A percentile compares a stretch with the other conserved stretches of the same genome.
Evolutionary conservation across 2,329 filamentous ascomycete species (phyloP).

Genomic region (Neonectria faginata): DNA sequence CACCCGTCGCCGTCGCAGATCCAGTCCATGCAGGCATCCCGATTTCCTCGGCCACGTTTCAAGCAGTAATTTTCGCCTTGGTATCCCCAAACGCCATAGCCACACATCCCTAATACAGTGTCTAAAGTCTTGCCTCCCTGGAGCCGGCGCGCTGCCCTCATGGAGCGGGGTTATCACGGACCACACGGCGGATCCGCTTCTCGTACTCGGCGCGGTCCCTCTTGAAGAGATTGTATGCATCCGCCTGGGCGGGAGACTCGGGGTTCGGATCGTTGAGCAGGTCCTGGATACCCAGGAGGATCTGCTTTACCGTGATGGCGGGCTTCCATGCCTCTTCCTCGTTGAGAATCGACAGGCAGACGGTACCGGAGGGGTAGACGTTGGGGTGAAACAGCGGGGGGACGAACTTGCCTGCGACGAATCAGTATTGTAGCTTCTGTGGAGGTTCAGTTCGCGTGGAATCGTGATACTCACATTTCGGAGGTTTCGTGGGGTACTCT

Average conservation of each 20-base stretch:
- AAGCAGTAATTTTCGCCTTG: conserved; percentile 44
- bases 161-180: conserved; percentile 87
- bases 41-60: conserved; percentile 29
- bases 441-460: neutral
- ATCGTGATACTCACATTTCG: conserved; percentile 80
- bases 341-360: conserved; percentile 96
- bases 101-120: conserved; percentile 39
- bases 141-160: conserved; percentile 49
- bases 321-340: conserved; percentile 99
- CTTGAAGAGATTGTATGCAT: conserved; percentile 97
- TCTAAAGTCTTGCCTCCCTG: conserved; percentile 32
- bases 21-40: conserved; percentile 14
- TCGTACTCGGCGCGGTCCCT: conserved; percentile 90
- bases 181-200: conserved; percentile 85
- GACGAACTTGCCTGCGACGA: conserved; percentile 84
- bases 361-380: conserved; percentile 97
- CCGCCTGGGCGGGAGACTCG: conserved; percentile 94
- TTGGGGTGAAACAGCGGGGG: conserved; percentile 98
- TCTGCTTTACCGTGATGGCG: conserved; percentile 98
- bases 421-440: conserved; percentile 29
- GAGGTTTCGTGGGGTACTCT: conserved; percentile 99
- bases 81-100: conserved; percentile 50
- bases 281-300: conserved; percentile 94
- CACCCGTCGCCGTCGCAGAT: neutral
- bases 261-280: conserved; percentile 96